Evolutionary conservation across 2,329 filamentous ascomycete species (phyloP), one percentile per base, ranked within the genome.

Genomic region (Penicillium capsulatum): DNA sequence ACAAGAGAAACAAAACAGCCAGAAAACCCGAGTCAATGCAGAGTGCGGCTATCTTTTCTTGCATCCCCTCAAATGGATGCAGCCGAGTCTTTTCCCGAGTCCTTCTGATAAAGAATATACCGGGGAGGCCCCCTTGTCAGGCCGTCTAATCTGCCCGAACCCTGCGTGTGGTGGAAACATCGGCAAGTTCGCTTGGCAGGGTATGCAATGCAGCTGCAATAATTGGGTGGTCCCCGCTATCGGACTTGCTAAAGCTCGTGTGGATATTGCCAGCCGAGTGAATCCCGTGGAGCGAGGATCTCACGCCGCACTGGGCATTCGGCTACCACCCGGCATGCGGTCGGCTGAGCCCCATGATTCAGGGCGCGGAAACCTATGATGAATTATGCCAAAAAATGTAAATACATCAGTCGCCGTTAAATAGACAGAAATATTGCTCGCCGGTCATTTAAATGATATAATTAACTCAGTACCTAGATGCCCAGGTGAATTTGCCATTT

Each of bases 21-120:
- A 43, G 36, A 60, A 54, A 46, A 45, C 43, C 42, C 41, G 46
- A 26, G 42, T 51, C 17, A 53, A 60, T 27, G 50, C 59, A 11
- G 60, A 69, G 22, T 98, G 92, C 58, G 83, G 84, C 14, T 91
- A 97, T 64, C 79, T 90, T 62, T 97, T 96, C 65, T 68, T 97
- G 48, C 89, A 97, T 58, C 88, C 92, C 0, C 72, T 98, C 22
- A 86, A 86, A 10, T 98, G 92, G 92, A 98, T 98, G 92, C 81
- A 86, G 5, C 72, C 81, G 1, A 82, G 83, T 55, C 79, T 98
- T n/a, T 68, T 67, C 39, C 66, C 66, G 4, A 40, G 42, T 20
- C 47, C 49, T 8, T 47, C 42, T 4, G 48, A 53, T 17, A 54
- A 48, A 13, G 42, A 55, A 3, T 48, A 53, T 27, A 37, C 56